A percentile compares a stretch with the other conserved stretches of the same genome.
phyloP scores from a whole-genome alignment of 129 eudicot genomes.

The Cynara cardunculus region DNA sequence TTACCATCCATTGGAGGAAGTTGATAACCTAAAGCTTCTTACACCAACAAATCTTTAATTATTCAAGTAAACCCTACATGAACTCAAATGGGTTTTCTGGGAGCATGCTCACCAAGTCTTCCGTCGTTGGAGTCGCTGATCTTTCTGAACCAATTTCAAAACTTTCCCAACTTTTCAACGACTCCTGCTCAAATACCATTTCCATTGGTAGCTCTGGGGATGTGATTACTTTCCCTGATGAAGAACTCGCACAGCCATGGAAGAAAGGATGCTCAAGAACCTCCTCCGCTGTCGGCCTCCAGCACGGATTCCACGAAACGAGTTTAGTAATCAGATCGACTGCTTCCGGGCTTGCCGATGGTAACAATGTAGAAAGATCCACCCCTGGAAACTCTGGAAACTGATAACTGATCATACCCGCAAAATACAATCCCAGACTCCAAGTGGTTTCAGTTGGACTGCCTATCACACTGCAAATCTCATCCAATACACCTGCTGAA shows the following conservation, averaged over 20 bases:
- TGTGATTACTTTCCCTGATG: too few relatives aligned
- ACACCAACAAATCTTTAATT: neutral
- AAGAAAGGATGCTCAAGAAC: neutral
- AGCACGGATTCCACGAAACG: neutral
- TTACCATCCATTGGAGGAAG: too few relatives aligned
- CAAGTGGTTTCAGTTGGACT: constrained; percentile 51
- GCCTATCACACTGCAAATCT: constrained; percentile 69
- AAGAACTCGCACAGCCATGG: neutral
- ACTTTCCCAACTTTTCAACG: neutral
- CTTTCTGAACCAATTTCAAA: neutral
- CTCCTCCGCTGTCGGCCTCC: neutral
- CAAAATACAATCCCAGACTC: constrained; percentile 54
- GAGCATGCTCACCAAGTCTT: neutral
- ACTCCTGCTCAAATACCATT: neutral
- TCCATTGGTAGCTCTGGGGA: neutral
- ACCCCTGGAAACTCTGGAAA: constrained; percentile 63
- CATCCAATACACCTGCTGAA: constrained; percentile 3
- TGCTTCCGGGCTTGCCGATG: constrained; percentile 66
- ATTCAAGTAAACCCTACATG: neutral
- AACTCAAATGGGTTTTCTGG: neutral
- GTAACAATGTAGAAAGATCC: constrained; percentile 50
- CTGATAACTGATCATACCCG: constrained; percentile 47
- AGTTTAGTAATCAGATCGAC: constrained; percentile 37
- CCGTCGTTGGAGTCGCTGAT: neutral
- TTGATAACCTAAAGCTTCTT: too few relatives aligned